A percentile compares a stretch with the other conserved stretches of the same genome.
Conservation (phyloP, 768 basidiomycete genomes). For the Chalciporus pseudorubinellus region DNA sequence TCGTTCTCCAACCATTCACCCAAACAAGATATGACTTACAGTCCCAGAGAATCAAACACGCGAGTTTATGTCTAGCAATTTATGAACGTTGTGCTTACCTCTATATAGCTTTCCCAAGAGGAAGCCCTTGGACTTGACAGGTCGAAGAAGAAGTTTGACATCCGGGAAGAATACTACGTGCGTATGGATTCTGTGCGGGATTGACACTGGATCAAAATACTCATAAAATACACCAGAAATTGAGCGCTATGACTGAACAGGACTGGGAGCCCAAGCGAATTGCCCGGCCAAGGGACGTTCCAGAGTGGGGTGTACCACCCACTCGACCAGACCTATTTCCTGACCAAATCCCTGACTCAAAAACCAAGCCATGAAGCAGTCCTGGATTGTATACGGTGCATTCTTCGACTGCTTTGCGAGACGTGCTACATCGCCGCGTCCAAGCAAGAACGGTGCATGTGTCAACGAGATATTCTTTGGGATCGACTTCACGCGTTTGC, state of each 20-base stretch:
- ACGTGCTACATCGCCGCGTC: too few relatives aligned
- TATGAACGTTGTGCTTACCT: background rate
- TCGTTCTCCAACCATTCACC: slow-evolving; percentile 77
- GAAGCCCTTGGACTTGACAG: slow-evolving; percentile 73
- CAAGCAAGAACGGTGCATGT: too few relatives aligned
- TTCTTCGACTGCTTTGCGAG: too few relatives aligned
- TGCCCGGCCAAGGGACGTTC: slow-evolving; percentile 77
- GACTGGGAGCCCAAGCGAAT: slow-evolving; percentile 90
- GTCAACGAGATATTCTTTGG: too few relatives aligned
- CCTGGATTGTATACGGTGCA: too few relatives aligned
- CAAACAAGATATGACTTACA: slow-evolving; percentile 91
- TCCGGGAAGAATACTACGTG: slow-evolving; percentile 95
- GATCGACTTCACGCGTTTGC: too few relatives aligned
- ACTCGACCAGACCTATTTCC: slow-evolving; percentile 32
- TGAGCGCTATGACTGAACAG: slow-evolving; percentile 59
- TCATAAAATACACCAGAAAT: slow-evolving; percentile 38
- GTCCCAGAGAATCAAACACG: slow-evolving; percentile 72
- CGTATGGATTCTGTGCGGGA: slow-evolving; percentile 33
- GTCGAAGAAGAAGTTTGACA: slow-evolving; percentile 79
- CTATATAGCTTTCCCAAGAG: slow-evolving; percentile 62
- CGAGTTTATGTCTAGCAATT: slow-evolving; percentile 27
- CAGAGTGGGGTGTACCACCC: slow-evolving; percentile 90
- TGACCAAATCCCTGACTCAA: slow-evolving; percentile 14
- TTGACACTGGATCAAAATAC: background rate
- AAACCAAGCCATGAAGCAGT: slow-evolving; percentile 1